Conservation (phyloP, 352 stramenopile genomes). For the Sclerospora graminicola region DNA sequence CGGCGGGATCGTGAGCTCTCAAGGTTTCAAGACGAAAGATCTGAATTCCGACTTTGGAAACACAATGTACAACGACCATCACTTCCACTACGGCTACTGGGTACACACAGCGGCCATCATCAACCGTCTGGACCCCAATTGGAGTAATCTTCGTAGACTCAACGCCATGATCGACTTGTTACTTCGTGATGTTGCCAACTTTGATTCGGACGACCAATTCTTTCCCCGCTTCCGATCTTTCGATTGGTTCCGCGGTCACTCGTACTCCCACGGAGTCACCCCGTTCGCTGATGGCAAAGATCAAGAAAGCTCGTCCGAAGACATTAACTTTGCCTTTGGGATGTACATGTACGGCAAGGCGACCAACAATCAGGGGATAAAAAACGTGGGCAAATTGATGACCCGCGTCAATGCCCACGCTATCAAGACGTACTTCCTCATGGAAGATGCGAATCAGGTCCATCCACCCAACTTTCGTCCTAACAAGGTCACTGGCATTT, state of each 20-base stretch:
- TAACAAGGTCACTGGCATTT: constrained; percentile 62
- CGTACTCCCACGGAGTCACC: constrained; percentile 58
- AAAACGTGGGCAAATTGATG: constrained; percentile 35
- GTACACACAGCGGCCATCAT: constrained; percentile 41
- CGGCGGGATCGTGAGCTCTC: constrained; percentile 40
- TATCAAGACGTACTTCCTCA: constrained; percentile 57
- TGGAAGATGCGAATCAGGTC: constrained; percentile 31
- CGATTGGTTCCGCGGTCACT: constrained; percentile 63
- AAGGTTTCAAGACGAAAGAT: constrained; percentile 43
- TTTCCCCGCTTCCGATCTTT: constrained; percentile 49
- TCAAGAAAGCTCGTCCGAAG: constrained; percentile 53
- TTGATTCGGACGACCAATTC: constrained; percentile 23
- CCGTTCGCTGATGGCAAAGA: constrained; percentile 55
- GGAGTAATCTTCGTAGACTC: constrained; percentile 25
- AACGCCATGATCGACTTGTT: constrained; percentile 31
- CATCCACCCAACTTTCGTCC: constrained; percentile 3
- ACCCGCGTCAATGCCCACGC: constrained; percentile 9
- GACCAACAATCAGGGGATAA: constrained; percentile 22
- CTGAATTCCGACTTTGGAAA: constrained; percentile 63
- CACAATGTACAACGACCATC: constrained; percentile 67
- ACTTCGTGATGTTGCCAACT: constrained; percentile 40
- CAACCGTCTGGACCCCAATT: constrained; percentile 30
- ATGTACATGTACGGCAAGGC: constrained; percentile 43
- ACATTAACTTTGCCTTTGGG: constrained; percentile 53
- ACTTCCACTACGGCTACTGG: constrained; percentile 72